Evolutionary conservation across 768 basidiomycete genomes (phyloP).

Genomic region (Mycena epipterygia): DNA sequence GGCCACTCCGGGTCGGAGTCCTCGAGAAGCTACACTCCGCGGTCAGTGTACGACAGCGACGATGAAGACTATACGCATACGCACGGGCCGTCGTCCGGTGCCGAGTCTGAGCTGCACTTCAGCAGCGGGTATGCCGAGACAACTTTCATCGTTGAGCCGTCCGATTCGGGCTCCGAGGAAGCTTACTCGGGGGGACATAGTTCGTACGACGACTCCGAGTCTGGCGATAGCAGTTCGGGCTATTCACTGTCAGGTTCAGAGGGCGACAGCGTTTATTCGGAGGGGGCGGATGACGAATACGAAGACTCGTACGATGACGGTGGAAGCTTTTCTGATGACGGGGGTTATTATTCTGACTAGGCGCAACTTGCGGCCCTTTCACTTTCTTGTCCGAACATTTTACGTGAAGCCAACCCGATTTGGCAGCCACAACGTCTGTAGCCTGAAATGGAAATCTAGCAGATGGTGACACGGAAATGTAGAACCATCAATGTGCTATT

Average conservation of each 20-base stretch:
- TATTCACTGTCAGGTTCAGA: slow-evolving; percentile 27
- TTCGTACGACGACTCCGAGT: slow-evolving; percentile 15
- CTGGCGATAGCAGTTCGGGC: background rate
- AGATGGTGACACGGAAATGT: slow-evolving; percentile 1
- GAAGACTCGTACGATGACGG: slow-evolving; percentile 20
- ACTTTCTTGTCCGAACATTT: background rate
- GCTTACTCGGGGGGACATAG: slow-evolving; percentile 13
- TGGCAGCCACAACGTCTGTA: background rate
- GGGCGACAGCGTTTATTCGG: slow-evolving; percentile 23
- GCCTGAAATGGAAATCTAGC: slow-evolving; percentile 15
- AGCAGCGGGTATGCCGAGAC: slow-evolving; percentile 20
- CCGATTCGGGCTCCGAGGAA: slow-evolving; percentile 27
- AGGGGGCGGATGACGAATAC: slow-evolving; percentile 21
- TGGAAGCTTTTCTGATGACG: slow-evolving; percentile 27
- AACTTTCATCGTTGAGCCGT: slow-evolving; percentile 22
- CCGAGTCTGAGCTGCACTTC: slow-evolving; percentile 10
- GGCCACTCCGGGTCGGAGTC: slow-evolving; percentile 17
- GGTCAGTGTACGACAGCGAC: slow-evolving; percentile 2
- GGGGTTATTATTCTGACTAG: slow-evolving; percentile 23
- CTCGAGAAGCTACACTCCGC: slow-evolving; percentile 12
- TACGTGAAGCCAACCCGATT: background rate
- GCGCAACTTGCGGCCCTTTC: background rate
- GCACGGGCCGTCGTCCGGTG: background rate
- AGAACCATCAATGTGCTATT: too few relatives aligned
- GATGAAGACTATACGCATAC: slow-evolving; percentile 11